These are phyloP conservation scores for Fusarium oligoseptatum DNA, from an alignment of 2,329 filamentous ascomycete species.

Conservation along the genomic window DNA sequence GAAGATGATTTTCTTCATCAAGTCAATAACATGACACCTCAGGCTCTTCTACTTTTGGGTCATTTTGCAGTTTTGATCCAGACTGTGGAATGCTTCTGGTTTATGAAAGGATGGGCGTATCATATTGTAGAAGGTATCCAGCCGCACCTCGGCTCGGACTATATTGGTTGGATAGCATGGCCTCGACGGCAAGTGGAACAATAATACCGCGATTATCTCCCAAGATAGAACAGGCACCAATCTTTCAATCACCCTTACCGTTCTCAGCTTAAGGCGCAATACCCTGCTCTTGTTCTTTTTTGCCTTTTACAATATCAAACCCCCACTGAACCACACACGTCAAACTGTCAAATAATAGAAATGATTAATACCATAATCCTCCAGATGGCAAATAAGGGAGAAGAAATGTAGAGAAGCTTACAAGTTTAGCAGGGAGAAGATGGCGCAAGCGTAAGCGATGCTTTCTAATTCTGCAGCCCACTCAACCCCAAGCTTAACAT, in stretches of 20 bases:
- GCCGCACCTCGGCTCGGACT: background rate
- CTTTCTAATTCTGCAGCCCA: background rate
- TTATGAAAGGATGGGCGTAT: conserved; percentile 17
- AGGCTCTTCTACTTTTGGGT: conserved; percentile 2
- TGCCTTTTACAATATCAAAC: background rate
- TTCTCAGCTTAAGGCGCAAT: background rate
- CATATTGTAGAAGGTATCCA: conserved; percentile 7
- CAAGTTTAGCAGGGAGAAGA: background rate
- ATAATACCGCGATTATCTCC: background rate
- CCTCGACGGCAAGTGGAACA: background rate
- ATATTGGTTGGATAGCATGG: background rate
- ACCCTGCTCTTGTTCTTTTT: background rate
- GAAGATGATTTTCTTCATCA: conserved; percentile 10
- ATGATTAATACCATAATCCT: background rate
- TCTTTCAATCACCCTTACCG: background rate
- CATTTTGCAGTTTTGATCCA: conserved; percentile 16
- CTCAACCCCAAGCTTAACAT: background rate
- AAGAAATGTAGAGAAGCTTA: background rate
- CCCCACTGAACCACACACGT: background rate
- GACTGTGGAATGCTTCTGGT: conserved; percentile 18
- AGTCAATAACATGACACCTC: conserved; percentile 8
- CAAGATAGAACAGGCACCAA: rapidly evolving
- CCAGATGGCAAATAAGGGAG: background rate
- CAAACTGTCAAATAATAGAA: background rate
- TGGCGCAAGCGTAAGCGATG: background rate